Evolutionary conservation across 805 yeast species (phyloP).

Genomic region (Myxozyma lipomycoides): DNA sequence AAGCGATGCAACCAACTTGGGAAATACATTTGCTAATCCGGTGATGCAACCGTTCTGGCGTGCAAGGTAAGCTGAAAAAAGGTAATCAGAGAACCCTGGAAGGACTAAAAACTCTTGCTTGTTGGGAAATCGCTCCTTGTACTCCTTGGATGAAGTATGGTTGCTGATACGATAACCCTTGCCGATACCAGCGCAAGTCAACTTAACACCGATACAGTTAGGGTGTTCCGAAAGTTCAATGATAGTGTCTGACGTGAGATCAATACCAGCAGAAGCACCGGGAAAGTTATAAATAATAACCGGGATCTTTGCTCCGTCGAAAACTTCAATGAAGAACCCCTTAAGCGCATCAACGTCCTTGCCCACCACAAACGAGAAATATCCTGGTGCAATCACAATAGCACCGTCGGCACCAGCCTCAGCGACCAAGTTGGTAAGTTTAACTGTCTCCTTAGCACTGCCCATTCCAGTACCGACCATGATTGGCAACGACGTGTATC

Average conservation of each 20-base stretch:
- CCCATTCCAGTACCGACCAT: constrained; percentile 51
- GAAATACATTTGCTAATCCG: constrained; percentile 53
- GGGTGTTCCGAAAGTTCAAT: constrained; percentile 42
- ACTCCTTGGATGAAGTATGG: constrained; percentile 37
- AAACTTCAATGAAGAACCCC: constrained; percentile 44
- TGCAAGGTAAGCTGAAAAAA: constrained; percentile 46
- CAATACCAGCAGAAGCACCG: constrained; percentile 45
- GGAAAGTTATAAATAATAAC: constrained; percentile 48
- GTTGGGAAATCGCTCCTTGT: constrained; percentile 31
- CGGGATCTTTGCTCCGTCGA: constrained; percentile 44
- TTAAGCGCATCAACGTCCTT: constrained; percentile 45
- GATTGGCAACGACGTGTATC: constrained; percentile 42
- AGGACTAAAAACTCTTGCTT: constrained; percentile 42
- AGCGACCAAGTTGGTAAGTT: constrained; percentile 31
- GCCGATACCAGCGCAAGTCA: constrained; percentile 43
- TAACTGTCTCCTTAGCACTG: constrained; percentile 45
- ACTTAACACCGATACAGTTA: constrained; percentile 41
- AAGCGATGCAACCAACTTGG: constrained; percentile 46
- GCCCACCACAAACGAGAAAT: constrained; percentile 45
- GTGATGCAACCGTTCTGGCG: constrained; percentile 53
- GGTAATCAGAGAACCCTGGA: constrained; percentile 51
- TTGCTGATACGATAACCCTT: constrained; percentile 48
- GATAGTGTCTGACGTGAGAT: constrained; percentile 41
- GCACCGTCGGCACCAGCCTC: constrained; percentile 36
- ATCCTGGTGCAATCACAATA: constrained; percentile 44